Evolutionary conservation across 306 rosid species (phyloP), one percentile per base, ranked within the genome.

Genomic region (Vigna radiata): DNA sequence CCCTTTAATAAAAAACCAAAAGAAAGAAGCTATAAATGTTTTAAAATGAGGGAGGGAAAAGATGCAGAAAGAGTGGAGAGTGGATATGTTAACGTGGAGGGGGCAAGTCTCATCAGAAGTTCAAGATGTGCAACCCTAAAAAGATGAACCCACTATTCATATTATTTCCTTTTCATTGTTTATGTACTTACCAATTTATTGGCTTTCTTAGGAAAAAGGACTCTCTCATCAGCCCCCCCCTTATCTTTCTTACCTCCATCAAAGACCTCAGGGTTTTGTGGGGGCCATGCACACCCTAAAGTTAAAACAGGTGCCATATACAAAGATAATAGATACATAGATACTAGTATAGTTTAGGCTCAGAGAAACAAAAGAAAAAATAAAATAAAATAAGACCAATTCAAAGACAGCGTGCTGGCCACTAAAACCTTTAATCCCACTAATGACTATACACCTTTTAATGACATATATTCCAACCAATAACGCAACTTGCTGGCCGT

Each of bases 341-440:
- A 16, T 44, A 44, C 16, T 44, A 49, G 19, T 59, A 67, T 79
- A 75, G 79, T 80, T 75, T 39, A 25, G 63, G 76, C 21, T 44
- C 16, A 12, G 7, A 76, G 44, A 16, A 16, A 70, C 29, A 44
- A 44, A 43, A 54, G 79, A 77, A 64, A 29, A 76, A 18, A 19
- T n/a, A 4, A 19, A 25, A 29, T 50, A 62, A 25, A 50, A 19
- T 23, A 63, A 75, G 87, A 77, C 89, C 79, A 68, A 48, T 78
- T 88, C 87, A 82, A 83, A 81, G 70, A 60, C 72, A 84, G 83
- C 87, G 80, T 87, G 97, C 80, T 83, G 84, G 83, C 85, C 93
- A 93, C 98, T 88, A 85, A 81, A 85, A 60, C 75, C 73, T 72
- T 77, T 72, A 53, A 67, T 9, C 79, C 89, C 85, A 83, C 89